These are phyloP conservation scores for Mycena rebaudengoi DNA, from an alignment of 768 basidiomycete species.

Conservation along the genomic window DNA sequence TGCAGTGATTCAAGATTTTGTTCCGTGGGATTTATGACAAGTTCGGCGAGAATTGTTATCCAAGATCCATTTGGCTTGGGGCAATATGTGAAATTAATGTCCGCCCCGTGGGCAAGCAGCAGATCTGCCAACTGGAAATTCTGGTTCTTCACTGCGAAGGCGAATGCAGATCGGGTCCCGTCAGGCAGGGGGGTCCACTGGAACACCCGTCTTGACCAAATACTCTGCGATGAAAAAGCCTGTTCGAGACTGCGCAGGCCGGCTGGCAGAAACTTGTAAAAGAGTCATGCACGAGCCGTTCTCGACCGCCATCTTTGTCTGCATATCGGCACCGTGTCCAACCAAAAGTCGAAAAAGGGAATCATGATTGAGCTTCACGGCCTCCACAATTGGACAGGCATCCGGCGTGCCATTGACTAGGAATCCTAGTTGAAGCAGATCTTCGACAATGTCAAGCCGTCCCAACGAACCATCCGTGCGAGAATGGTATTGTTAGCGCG, in stretches of 20 bases:
- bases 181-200: conserved; percentile 5
- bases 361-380: conserved; percentile 12
- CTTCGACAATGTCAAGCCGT: conserved; percentile 1
- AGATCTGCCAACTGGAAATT: conserved; percentile 17
- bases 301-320: neutral
- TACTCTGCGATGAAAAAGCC: neutral
- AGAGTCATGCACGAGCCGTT: neutral
- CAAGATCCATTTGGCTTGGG: neutral
- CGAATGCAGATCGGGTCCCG: conserved; percentile 1
- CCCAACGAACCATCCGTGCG: conserved; percentile 9
- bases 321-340: conserved; percentile 6
- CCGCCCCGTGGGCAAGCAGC: conserved; percentile 1
- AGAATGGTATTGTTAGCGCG: neutral
- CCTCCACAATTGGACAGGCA: conserved; percentile 10
- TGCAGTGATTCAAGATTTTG: conserved; percentile 6
- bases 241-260: neutral
- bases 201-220: conserved; percentile 10
- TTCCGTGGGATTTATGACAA: conserved; percentile 9
- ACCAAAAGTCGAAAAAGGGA: conserved; percentile 15
- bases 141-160: conserved; percentile 14
- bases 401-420: conserved; percentile 1
- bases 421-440: conserved; percentile 11
- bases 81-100: conserved; percentile 11
- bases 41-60: conserved; percentile 11
- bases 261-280: neutral